Evolutionary conservation across 1,139 yeast species (phyloP).

Genomic region (Candida anutae): DNA sequence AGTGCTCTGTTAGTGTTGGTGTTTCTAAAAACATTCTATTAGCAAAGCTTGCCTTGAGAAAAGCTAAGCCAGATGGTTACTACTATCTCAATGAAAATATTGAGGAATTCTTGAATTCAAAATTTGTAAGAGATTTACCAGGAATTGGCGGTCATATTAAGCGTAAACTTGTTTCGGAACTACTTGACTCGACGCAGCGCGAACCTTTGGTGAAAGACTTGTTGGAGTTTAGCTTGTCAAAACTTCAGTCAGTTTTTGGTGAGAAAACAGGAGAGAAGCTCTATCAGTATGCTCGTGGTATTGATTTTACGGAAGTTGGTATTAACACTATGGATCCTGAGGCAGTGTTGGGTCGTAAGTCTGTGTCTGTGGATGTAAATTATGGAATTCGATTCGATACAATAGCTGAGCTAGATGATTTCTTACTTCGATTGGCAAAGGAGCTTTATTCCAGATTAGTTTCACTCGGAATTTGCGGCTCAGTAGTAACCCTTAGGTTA

Average conservation of each 20-base stretch:
- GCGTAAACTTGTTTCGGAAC: slow-evolving; percentile 26
- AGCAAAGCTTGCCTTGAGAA: slow-evolving; percentile 68
- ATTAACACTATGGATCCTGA: slow-evolving; percentile 38
- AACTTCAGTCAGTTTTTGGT: slow-evolving; percentile 49
- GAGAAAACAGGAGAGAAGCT: slow-evolving; percentile 61
- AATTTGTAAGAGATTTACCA: slow-evolving; percentile 60
- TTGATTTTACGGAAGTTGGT: slow-evolving; percentile 53
- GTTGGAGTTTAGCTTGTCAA: slow-evolving; percentile 21
- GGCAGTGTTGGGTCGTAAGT: slow-evolving; percentile 48
- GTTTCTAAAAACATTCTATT: slow-evolving; percentile 61
- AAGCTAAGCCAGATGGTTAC: slow-evolving; percentile 77
- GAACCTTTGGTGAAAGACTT: slow-evolving; percentile 25
- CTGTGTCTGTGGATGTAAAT: slow-evolving; percentile 83
- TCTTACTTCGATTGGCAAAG: slow-evolving; percentile 47
- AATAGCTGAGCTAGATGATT: slow-evolving; percentile 53
- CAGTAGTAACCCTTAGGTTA: slow-evolving; percentile 54
- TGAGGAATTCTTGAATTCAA: slow-evolving; percentile 27
- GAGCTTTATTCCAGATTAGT: slow-evolving; percentile 53
- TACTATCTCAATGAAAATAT: slow-evolving; percentile 26
- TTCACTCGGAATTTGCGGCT: slow-evolving; percentile 43
- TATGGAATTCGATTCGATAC: slow-evolving; percentile 79
- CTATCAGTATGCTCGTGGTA: slow-evolving; percentile 54
- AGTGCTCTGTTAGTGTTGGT: slow-evolving; percentile 74
- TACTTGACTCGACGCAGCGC: slow-evolving; percentile 5
- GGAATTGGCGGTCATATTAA: slow-evolving; percentile 68